Evolutionary conservation across 2,329 filamentous ascomycete species (phyloP).

Genomic region (Talaromyces sp.): DNA sequence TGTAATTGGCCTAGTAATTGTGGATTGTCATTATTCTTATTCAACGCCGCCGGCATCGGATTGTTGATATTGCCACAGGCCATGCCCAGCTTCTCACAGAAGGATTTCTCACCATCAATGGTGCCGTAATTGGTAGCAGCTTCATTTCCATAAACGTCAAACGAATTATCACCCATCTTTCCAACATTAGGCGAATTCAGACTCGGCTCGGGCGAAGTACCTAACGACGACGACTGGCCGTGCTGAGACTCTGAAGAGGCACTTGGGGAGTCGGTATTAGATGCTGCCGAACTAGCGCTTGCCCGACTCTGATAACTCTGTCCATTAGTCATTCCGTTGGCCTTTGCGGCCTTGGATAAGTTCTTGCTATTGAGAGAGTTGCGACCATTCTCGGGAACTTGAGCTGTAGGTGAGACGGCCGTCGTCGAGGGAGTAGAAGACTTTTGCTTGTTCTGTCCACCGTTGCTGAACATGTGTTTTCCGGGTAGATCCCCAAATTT

Average conservation of each 20-base stretch:
- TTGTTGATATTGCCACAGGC: slow-evolving; percentile 47
- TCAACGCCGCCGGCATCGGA: slow-evolving; percentile 40
- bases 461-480: slow-evolving; percentile 50
- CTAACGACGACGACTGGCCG: slow-evolving; percentile 45
- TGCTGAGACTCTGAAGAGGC: slow-evolving; percentile 49
- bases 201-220: slow-evolving; percentile 49
- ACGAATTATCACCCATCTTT: slow-evolving; percentile 34
- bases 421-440: slow-evolving; percentile 30
- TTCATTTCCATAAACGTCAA: slow-evolving; percentile 26
- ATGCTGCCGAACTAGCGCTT: slow-evolving; percentile 31
- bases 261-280: slow-evolving; percentile 46
- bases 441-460: slow-evolving; percentile 29
- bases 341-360: slow-evolving; percentile 14
- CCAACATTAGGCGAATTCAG: slow-evolving; percentile 39
- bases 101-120: slow-evolving; percentile 44
- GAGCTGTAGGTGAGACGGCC: slow-evolving; percentile 21
- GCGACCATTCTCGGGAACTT: slow-evolving; percentile 31
- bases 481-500: slow-evolving; percentile 76
- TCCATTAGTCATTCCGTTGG: slow-evolving; percentile 12
- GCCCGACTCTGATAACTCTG: slow-evolving; percentile 23
- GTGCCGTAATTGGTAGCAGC: slow-evolving; percentile 26
- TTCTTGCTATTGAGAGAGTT: slow-evolving; percentile 21
- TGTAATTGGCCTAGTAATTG: slow-evolving; percentile 27
- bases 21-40: slow-evolving; percentile 29
- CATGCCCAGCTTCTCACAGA: slow-evolving; percentile 44